These are phyloP conservation scores for Pelagophyceae sp. DNA, from an alignment of 352 stramenopile species.

Conservation along the genomic window DNA sequence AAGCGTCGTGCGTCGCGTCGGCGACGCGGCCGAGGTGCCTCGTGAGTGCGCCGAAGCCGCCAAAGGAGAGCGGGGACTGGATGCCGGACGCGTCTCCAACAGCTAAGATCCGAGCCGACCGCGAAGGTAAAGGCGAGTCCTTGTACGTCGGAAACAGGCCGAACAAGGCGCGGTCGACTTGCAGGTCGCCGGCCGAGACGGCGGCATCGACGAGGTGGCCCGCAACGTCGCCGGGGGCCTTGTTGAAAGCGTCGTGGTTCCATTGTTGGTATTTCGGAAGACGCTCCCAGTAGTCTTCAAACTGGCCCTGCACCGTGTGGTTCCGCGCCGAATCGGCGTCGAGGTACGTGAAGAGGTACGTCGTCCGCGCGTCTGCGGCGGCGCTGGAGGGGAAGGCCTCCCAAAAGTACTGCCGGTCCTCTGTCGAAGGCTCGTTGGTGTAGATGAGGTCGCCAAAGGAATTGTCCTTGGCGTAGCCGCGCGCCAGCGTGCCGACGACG, in stretches of 20 bases:
- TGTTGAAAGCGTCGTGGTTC: slow-evolving; percentile 15
- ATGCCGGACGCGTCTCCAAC: slow-evolving; percentile 66
- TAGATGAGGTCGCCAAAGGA: slow-evolving; percentile 64
- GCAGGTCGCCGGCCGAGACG: slow-evolving; percentile 35
- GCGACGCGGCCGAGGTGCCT: slow-evolving; percentile 55
- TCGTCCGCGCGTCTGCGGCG: slow-evolving; percentile 52
- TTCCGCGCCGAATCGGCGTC: slow-evolving; percentile 49
- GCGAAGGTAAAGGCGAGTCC: slow-evolving; percentile 53
- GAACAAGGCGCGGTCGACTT: slow-evolving; percentile 58
- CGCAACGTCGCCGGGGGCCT: slow-evolving; percentile 17
- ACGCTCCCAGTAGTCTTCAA: slow-evolving; percentile 67
- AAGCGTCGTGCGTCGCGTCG: slow-evolving; percentile 47
- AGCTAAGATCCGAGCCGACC: slow-evolving; percentile 51
- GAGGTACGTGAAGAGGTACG: slow-evolving; percentile 72
- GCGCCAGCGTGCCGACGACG: slow-evolving; percentile 58
- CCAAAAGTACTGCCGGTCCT: slow-evolving; percentile 63
- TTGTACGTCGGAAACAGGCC: slow-evolving; percentile 67
- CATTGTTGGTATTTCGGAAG: slow-evolving; percentile 53
- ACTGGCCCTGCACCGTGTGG: slow-evolving; percentile 46
- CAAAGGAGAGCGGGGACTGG: slow-evolving; percentile 69
- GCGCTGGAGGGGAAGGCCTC: slow-evolving; percentile 56
- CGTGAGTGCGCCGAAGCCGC: slow-evolving; percentile 63
- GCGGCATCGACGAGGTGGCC: background rate
- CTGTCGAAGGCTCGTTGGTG: slow-evolving; percentile 41
- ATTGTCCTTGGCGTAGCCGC: slow-evolving; percentile 54